A percentile compares a stretch with the other conserved stretches of the same genome.
Conservation (phyloP, 2,329 filamentous ascomycete species). For the Alternaria conjuncta region DNA sequence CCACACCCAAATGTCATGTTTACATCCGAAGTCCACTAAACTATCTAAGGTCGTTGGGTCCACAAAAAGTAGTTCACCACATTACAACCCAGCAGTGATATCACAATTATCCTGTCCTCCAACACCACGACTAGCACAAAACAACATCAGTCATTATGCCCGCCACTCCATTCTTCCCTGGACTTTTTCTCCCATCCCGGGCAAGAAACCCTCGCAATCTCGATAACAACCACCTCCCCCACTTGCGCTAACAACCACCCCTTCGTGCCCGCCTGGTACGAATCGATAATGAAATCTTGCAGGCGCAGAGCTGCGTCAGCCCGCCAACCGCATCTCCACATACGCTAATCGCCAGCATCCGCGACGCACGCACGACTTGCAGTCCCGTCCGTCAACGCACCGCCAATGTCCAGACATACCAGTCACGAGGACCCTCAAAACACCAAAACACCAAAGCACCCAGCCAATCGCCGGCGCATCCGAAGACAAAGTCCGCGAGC, state of each 20-base stretch:
- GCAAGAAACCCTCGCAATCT: constrained; percentile 17
- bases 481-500: constrained; percentile 4
- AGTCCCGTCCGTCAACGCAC: background rate
- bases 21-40: background rate
- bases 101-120: background rate
- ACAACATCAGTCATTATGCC: background rate
- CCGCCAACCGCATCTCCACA: constrained; percentile 26
- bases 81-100: background rate
- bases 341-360: constrained; percentile 33
- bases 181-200: constrained; percentile 29
- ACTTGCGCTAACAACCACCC: constrained; percentile 34
- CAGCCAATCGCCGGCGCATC: constrained; percentile 20
- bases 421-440: constrained; percentile 17
- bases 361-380: constrained; percentile 10
- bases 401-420: constrained; percentile 16
- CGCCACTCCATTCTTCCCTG: constrained; percentile 7
- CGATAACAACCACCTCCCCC: constrained; percentile 29
- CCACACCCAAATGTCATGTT: background rate
- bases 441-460: background rate
- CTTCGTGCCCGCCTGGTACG: constrained; percentile 20
- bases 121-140: background rate
- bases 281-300: constrained; percentile 19
- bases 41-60: background rate
- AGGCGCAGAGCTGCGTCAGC: constrained; percentile 23
- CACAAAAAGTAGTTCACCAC: background rate